A percentile compares a stretch with the other conserved stretches of the same genome.
Conservation (phyloP, 371 early-diverging fungal species). For the Umbelopsis sp. region DNA sequence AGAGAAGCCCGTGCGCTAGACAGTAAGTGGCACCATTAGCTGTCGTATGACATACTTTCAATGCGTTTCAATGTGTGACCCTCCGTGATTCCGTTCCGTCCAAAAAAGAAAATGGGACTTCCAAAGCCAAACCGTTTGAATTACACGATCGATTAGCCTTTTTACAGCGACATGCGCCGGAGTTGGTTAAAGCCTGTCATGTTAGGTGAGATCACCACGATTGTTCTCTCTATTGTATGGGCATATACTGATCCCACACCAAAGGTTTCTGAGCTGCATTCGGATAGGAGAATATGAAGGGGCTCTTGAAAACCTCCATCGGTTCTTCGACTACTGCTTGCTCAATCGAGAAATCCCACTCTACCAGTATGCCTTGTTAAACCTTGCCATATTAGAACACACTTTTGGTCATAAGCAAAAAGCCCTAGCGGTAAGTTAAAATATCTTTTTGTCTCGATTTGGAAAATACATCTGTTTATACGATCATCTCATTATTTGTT, state of each 20-base stretch:
- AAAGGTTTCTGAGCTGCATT: conserved; percentile 39
- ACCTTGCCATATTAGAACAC: conserved; percentile 42
- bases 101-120: conserved; percentile 30
- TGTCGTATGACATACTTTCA: background rate
- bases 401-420: conserved; percentile 41
- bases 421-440: conserved; percentile 32
- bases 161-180: conserved; percentile 31
- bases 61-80: too few relatives aligned
- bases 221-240: background rate
- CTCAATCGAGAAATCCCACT: conserved; percentile 36
- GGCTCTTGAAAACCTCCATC: conserved; percentile 33
- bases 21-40: conserved; percentile 18
- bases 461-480: background rate
- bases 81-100: background rate
- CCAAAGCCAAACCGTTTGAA: conserved; percentile 30
- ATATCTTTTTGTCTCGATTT: background rate
- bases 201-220: conserved; percentile 25
- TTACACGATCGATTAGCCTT: conserved; percentile 34
- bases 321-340: conserved; percentile 37
- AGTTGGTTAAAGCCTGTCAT: conserved; percentile 34
- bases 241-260: background rate
- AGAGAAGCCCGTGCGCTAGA: conserved; percentile 40
- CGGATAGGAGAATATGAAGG: conserved; percentile 44
- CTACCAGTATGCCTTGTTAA: conserved; percentile 41
- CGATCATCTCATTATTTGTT: background rate